Conservation (phyloP, 306 rosid species). For the Rosa chinensis region DNA sequence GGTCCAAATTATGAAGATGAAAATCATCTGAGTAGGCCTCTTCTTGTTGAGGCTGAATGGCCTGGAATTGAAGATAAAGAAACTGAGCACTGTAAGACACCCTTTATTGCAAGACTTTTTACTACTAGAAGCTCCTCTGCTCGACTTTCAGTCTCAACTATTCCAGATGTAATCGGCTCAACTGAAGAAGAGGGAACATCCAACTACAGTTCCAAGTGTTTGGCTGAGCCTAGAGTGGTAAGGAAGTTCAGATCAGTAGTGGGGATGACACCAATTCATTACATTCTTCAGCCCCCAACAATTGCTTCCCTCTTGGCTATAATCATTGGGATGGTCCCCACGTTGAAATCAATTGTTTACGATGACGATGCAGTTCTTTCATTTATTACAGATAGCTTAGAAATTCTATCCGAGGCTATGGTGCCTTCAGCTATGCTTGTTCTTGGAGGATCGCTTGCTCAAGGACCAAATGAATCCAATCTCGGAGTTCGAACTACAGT, state of each 20-base stretch:
- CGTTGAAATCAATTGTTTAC: constrained; percentile 54
- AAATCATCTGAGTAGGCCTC: constrained; percentile 64
- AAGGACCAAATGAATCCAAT: constrained; percentile 76
- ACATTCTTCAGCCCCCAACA: constrained; percentile 85
- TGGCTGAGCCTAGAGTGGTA: constrained; percentile 80
- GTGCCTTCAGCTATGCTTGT: constrained; percentile 88
- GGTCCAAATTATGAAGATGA: constrained; percentile 21
- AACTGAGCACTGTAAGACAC: constrained; percentile 77
- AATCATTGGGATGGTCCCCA: constrained; percentile 64
- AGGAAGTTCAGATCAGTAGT: constrained; percentile 72
- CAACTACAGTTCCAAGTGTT: constrained; percentile 59
- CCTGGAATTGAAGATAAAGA: constrained; percentile 89
- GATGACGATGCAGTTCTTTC: constrained; percentile 55
- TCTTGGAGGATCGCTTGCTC: constrained; percentile 90
- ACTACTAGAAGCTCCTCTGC: constrained; percentile 49
- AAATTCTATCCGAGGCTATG: constrained; percentile 66
- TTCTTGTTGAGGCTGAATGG: constrained; percentile 92
- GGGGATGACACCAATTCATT: constrained; percentile 67
- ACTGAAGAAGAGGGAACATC: background rate
- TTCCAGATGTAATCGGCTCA: constrained; percentile 39
- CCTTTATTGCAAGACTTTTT: constrained; percentile 76
- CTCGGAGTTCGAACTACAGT: constrained; percentile 72
- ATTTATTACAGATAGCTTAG: constrained; percentile 66
- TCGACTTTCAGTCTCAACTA: constrained; percentile 31
- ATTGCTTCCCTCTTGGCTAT: constrained; percentile 78